Evolutionary conservation across 257 asterid species (phyloP).

Genomic region (Plantago elongata): DNA sequence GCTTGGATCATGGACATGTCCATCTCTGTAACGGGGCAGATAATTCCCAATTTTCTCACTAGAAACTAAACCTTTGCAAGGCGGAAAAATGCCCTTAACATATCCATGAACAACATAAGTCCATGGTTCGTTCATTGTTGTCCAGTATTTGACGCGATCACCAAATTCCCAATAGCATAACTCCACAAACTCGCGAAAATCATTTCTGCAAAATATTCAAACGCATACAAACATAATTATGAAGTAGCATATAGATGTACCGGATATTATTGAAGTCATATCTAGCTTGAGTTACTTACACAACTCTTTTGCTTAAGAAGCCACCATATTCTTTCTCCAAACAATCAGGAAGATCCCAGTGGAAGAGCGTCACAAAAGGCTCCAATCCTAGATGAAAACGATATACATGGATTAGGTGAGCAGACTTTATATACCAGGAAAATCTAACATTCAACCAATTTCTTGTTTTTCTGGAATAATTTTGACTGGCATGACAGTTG

Average conservation of each 20-base stretch:
- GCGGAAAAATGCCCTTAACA: slow-evolving; percentile 28
- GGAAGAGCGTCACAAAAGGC: slow-evolving; percentile 29
- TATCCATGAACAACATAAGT: slow-evolving; percentile 27
- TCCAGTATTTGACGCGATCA: slow-evolving; percentile 33
- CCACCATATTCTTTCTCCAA: slow-evolving; percentile 31
- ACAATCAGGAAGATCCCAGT: slow-evolving; percentile 43
- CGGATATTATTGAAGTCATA: not conserved
- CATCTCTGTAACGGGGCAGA: slow-evolving; percentile 22
- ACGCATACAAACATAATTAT: not conserved
- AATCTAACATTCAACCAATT: too few relatives aligned
- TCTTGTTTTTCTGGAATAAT: too few relatives aligned
- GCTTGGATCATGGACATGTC: slow-evolving; percentile 13
- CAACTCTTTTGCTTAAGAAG: slow-evolving; percentile 23
- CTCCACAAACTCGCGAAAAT: slow-evolving; percentile 30
- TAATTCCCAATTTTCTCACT: slow-evolving; percentile 17
- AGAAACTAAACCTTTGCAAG: slow-evolving; percentile 18
- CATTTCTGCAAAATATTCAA: slow-evolving; percentile 17
- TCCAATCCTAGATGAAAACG: slow-evolving; percentile 16
- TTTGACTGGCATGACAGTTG: too few relatives aligned
- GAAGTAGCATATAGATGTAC: not conserved
- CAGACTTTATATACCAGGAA: too few relatives aligned
- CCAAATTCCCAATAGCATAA: slow-evolving; percentile 38
- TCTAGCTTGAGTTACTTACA: slow-evolving; percentile 17
- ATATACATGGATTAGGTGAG: not conserved
- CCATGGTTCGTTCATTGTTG: slow-evolving; percentile 39